A percentile compares a stretch with the other conserved stretches of the same genome.
phyloP scores from a whole-genome alignment of 2,329 filamentous ascomycete species.

The Nigrospora sphaerica region DNA sequence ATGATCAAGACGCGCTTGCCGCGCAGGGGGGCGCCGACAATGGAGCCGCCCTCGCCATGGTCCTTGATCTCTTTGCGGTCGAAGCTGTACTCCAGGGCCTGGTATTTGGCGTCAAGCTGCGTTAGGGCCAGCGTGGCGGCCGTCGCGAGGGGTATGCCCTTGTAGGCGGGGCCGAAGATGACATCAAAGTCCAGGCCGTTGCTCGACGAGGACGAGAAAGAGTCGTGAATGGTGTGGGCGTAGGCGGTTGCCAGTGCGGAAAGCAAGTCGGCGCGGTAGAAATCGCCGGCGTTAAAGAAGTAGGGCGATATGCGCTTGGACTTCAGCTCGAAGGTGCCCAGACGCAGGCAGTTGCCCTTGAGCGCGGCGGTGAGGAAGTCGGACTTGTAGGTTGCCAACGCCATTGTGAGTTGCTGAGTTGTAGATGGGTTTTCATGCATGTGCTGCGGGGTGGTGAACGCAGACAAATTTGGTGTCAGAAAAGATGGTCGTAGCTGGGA shows the following conservation, averaged over 20 bases:
- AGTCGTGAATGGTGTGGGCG: conserved; percentile 56
- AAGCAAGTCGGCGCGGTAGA: conserved; percentile 75
- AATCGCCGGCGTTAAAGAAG: conserved; percentile 94
- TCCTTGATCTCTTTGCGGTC: conserved; percentile 96
- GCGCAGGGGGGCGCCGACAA: conserved; percentile 79
- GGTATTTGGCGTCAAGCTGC: conserved; percentile 62
- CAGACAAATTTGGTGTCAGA: no score
- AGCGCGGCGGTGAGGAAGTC: conserved; percentile 66
- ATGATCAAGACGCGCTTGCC: conserved; percentile 85
- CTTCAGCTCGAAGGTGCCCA: conserved; percentile 84
- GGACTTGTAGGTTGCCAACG: conserved; percentile 60
- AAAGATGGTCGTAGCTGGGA: no score
- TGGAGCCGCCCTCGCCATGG: conserved; percentile 89
- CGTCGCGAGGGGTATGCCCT: conserved; percentile 87
- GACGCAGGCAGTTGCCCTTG: conserved; percentile 64
- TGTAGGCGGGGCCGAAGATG: conserved; percentile 92
- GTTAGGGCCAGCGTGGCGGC: conserved; percentile 70
- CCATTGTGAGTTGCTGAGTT: conserved; percentile 23
- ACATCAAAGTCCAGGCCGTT: conserved; percentile 58
- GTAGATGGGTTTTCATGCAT: no score
- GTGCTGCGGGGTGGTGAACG: no score
- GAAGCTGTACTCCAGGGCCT: conserved; percentile 73
- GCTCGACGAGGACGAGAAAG: conserved; percentile 11
- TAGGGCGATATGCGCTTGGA: conserved; percentile 88
- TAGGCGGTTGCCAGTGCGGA: conserved; percentile 75